Percentiles rank a stretch among this genome's conserved stretches.
These are phyloP conservation scores for Castanopsis chinensis DNA, from an alignment of 306 rosid genomes.

Conservation along the genomic window DNA sequence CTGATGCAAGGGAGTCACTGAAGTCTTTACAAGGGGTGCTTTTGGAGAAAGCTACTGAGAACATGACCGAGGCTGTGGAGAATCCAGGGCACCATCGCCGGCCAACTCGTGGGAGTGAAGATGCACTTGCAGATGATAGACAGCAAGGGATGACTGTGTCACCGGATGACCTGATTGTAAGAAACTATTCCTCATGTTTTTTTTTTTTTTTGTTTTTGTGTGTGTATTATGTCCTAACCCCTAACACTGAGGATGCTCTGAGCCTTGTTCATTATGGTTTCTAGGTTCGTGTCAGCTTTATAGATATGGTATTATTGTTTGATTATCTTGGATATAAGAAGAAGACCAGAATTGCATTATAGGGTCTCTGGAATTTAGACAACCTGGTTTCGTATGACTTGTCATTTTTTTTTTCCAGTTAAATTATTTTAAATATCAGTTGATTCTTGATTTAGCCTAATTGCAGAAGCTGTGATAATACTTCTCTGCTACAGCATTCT, in stretches of 20 bases:
- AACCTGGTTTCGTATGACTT: not conserved
- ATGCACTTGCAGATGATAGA: slow-evolving; percentile 72
- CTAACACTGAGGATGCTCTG: not conserved
- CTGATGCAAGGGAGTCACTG: slow-evolving; percentile 92
- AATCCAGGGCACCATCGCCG: slow-evolving; percentile 92
- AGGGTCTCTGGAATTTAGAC: not conserved
- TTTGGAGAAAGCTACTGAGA: slow-evolving; percentile 94
- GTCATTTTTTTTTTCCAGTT: too few species aligned
- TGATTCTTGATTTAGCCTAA: not conserved
- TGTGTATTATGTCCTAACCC: not conserved
- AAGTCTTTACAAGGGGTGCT: slow-evolving; percentile 90
- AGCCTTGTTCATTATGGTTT: not conserved
- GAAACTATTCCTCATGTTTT: slow-evolving; percentile 26
- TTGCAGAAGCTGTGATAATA: not conserved
- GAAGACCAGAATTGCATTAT: not conserved
- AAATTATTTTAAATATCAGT: not conserved
- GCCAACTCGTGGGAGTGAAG: slow-evolving; percentile 96
- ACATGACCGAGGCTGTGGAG: slow-evolving; percentile 61
- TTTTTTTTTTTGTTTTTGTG: slow-evolving; percentile 3
- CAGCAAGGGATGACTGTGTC: slow-evolving; percentile 66
- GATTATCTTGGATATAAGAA: not conserved
- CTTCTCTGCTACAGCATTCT: not conserved
- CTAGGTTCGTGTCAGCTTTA: slow-evolving; percentile 9
- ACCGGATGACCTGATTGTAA: slow-evolving; percentile 97
- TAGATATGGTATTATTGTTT: not conserved